phyloP scores from a whole-genome alignment of 192 early-diverging fungal genomes.

The Allomyces macrogynus region DNA sequence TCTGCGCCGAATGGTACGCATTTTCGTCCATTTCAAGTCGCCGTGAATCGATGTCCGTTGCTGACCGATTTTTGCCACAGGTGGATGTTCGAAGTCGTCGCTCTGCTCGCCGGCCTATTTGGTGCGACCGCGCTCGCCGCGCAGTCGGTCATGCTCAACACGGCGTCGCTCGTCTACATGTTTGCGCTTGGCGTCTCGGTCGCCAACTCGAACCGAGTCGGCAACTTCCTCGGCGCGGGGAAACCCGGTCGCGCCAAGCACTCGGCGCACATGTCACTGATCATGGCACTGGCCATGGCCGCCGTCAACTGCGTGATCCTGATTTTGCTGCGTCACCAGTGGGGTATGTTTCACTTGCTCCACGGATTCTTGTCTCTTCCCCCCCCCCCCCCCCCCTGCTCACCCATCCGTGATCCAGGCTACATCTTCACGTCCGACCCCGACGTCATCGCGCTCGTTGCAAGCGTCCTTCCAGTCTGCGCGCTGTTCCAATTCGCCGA shows the following conservation, averaged over 20 bases:
- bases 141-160: constrained; percentile 62
- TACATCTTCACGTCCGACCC: constrained; percentile 42
- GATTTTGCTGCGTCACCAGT: constrained; percentile 20
- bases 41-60: not conserved
- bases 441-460: constrained; percentile 46
- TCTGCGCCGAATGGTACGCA: constrained; percentile 45
- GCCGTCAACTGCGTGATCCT: constrained; percentile 27
- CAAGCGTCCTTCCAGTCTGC: constrained; percentile 53
- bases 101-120: constrained; percentile 54
- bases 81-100: constrained; percentile 49
- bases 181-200: constrained; percentile 63
- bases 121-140: constrained; percentile 56
- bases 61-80: not conserved
- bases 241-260: constrained; percentile 24
- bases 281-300: constrained; percentile 28
- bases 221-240: constrained; percentile 45
- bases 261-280: constrained; percentile 25
- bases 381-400: no score
- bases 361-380: no score
- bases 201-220: constrained; percentile 61
- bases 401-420: constrained; percentile 5
- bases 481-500: constrained; percentile 41
- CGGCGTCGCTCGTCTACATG: constrained; percentile 44
- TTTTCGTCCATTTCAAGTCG: no score
- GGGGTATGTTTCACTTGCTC: constrained; percentile 41